phyloP scores from a whole-genome alignment of 2,329 filamentous ascomycete species.

The Fusarium concolor region DNA sequence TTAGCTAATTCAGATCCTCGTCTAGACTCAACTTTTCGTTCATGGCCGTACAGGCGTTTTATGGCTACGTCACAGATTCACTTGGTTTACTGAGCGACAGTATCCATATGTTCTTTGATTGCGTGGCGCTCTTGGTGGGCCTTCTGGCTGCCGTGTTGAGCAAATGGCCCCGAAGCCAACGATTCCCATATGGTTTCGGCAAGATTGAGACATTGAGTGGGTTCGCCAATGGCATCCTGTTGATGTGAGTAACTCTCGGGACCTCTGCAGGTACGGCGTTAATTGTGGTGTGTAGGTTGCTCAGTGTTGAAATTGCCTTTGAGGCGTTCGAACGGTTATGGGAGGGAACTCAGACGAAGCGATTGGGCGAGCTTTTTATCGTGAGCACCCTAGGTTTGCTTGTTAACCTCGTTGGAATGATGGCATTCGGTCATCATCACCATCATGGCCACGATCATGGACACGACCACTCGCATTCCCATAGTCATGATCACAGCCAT shows the following conservation, averaged over 20 bases:
- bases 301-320: slow-evolving; percentile 95
- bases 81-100: slow-evolving; percentile 96
- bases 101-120: slow-evolving; percentile 99
- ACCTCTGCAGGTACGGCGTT: slow-evolving; percentile 5
- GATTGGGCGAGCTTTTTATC: slow-evolving; percentile 86
- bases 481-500: slow-evolving; percentile 49
- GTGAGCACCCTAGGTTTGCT: slow-evolving; percentile 88
- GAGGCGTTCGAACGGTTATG: slow-evolving; percentile 90
- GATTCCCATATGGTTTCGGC: slow-evolving; percentile 94
- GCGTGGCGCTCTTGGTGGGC: slow-evolving; percentile 89
- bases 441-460: slow-evolving; percentile 64
- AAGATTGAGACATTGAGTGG: slow-evolving; percentile 97
- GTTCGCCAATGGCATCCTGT: slow-evolving; percentile 94
- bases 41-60: slow-evolving; percentile 94
- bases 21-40: slow-evolving; percentile 89
- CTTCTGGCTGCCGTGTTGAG: slow-evolving; percentile 93
- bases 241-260: slow-evolving; percentile 71
- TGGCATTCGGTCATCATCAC: slow-evolving; percentile 80
- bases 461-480: slow-evolving; percentile 52
- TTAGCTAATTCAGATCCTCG: slow-evolving; percentile 16
- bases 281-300: slow-evolving; percentile 67
- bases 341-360: slow-evolving; percentile 84
- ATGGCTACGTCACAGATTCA: slow-evolving; percentile 93
- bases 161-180: slow-evolving; percentile 91
- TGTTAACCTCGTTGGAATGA: slow-evolving; percentile 93